phyloP scores from a whole-genome alignment of 2,329 filamentous ascomycete species.

The Phialophora macrospora region DNA sequence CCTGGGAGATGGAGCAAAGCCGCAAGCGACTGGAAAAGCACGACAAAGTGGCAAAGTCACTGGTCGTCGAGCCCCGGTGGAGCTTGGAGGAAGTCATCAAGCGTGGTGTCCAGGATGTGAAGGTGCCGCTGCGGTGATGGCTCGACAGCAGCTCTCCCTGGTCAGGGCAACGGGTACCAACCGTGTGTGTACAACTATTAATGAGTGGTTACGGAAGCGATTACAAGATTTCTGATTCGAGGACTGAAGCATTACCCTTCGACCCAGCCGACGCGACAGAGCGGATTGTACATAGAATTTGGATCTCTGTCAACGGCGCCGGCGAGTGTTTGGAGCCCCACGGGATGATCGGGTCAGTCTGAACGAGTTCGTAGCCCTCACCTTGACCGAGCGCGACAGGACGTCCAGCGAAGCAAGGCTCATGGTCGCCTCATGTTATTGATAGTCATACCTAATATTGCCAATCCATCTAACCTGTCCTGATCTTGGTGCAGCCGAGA shows the following conservation, averaged over 20 bases:
- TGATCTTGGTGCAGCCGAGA: not conserved
- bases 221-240: constrained; percentile 22
- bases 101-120: constrained; percentile 74
- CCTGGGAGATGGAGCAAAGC: constrained; percentile 72
- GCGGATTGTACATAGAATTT: constrained; percentile 31
- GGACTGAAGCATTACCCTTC: constrained; percentile 17
- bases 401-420: constrained; percentile 3
- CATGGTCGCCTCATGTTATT: not conserved
- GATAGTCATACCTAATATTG: constrained; percentile 15
- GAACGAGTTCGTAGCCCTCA: not conserved
- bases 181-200: constrained; percentile 21
- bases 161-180: constrained; percentile 1
- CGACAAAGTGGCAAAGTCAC: constrained; percentile 49
- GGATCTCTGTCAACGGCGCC: constrained; percentile 15
- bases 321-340: constrained; percentile 8
- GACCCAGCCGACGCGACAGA: constrained; percentile 21
- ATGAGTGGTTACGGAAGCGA: constrained; percentile 21
- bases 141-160: not conserved
- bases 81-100: constrained; percentile 74
- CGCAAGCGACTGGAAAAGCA: constrained; percentile 60
- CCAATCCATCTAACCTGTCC: not conserved
- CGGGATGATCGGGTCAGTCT: not conserved
- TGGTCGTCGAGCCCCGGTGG: constrained; percentile 76
- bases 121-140: constrained; percentile 68
- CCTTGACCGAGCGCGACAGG: not conserved